Percentiles rank a stretch among this genome's conserved stretches.
Conservation (phyloP, 768 basidiomycete genomes). For the Cystofilobasidium bisporidii region DNA sequence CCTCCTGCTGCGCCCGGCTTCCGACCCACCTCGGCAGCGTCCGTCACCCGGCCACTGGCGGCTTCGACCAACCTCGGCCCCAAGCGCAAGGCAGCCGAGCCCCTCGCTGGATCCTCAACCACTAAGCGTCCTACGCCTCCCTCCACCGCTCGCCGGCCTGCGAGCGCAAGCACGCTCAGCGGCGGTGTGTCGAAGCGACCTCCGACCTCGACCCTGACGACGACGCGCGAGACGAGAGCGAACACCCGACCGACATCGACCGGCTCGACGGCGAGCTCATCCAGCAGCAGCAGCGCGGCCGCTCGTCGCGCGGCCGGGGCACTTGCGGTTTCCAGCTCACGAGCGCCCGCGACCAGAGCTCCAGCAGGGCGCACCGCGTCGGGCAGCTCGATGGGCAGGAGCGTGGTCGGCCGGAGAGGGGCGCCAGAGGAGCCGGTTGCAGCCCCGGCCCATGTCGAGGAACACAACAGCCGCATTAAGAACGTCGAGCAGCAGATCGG, state of each 20-base stretch:
- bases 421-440: neutral
- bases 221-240: neutral
- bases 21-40: neutral
- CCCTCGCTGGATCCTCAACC: neutral
- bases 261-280: neutral
- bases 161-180: neutral
- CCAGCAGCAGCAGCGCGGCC: neutral
- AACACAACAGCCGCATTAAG: neutral
- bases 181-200: neutral
- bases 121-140: conserved; percentile 17
- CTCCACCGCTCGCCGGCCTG: neutral
- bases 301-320: conserved; percentile 4
- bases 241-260: neutral
- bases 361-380: neutral
- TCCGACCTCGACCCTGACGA: neutral
- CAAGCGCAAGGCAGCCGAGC: conserved; percentile 12
- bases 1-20: neutral
- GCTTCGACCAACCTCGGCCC: conserved; percentile 1
- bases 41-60: neutral
- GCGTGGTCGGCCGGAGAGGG: neutral
- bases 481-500: conserved; percentile 20
- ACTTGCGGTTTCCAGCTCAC: neutral
- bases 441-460: neutral
- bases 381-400: neutral
- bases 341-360: neutral